Evolutionary conservation across 2,329 filamentous ascomycete species (phyloP), one percentile per base, ranked within the genome.

Genomic region (Fusarium compactum): DNA sequence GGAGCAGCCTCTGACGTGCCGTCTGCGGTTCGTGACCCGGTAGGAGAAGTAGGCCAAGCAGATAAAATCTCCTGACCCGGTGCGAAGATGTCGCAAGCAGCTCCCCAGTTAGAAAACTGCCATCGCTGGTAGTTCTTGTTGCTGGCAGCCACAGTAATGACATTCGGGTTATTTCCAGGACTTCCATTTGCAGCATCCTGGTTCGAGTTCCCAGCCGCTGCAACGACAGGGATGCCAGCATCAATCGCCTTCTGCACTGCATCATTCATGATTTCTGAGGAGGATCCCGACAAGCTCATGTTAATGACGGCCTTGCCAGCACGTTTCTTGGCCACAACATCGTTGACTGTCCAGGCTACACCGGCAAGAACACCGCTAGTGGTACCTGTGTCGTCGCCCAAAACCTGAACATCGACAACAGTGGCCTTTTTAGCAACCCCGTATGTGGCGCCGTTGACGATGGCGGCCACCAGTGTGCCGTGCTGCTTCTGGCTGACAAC

Each of bases 61-160:
- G 57, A 83, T 46, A 8, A 11, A 2, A 69, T 52, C 0, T 50
- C 30, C 14, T 69, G 5, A 1, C 66, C 66, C 1, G 66, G 66
- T 2, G 66, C 66, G 20, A 69, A 69, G 1, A 69, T 46, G 2
- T 69, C 59, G 2, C 62, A 62, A 0, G 58, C 45, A 2, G 73
- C 22, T 0, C 82, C 82, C 63, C 79, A 86, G 78, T 86, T 86
- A 58, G 83, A 85, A 74, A 75, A 81, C 14, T 69, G 74, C 62
- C 84, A 78, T 34, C 78, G 76, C 43, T 72, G 63, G 46, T 84
- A 79, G 22, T 74, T 60, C 15, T 69, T 70, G 51, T 81, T 80
- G 34, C 70, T 70, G 1, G 68, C 74, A 4, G 74, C 75, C 4
- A 76, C 76, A 0, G 76, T 76, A 25, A 78, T 72, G 9, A 61